Evolutionary conservation across 192 early-diverging fungal genomes (phyloP), one percentile per base, ranked within the genome.

Genomic region (Haplosporangium gracile): DNA sequence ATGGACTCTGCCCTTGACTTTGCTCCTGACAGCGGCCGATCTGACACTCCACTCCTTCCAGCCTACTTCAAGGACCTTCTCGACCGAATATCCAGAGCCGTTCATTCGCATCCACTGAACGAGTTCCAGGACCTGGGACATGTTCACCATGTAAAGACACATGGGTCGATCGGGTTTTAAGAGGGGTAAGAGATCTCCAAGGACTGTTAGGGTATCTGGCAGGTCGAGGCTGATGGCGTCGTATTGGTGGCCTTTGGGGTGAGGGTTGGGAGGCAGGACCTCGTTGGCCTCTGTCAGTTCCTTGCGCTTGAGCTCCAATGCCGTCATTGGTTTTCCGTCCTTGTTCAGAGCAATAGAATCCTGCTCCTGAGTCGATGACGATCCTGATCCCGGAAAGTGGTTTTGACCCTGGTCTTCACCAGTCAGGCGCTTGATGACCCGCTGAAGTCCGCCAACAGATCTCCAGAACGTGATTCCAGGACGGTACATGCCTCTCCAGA

Each of bases 21-120:
- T 83, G 49, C 83, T 91, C 57, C 91, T 81, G 10, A 92, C 88
- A 24, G 89, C 76, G 0, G 92, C 91, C 8, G 90, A 76, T 16
- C 88, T 75, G 8, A 92, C 88, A 26, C 89, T 90, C 92, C 92
- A 92, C 65, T 90, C 88, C 70, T 91, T 90, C 88, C 89, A 89
- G 18, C 86, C 90, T 1, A 89, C 83, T 7, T 92, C 92, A 7
- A 91, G 47, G 39, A 88, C 85, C 2, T 76, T 77, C 5, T 92
- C 92, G 68, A 91, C 82, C 5, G 88, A 78, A 29, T 84, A 65
- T 0, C 81, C 88, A 5, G 75, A 8, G 43, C 71, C 51, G 29
- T 87, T 79, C 22, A 45, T 34, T 24, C 84, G 75, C 42, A 92
- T 76, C 70, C 82, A 72, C 36, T 89, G 82, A 15, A 87, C 82